A percentile compares a stretch with the other conserved stretches of the same genome.
Evolutionary conservation across 495 filamentous ascomycete genomes (phyloP).

Genomic region (Cenococcum geophilum): DNA sequence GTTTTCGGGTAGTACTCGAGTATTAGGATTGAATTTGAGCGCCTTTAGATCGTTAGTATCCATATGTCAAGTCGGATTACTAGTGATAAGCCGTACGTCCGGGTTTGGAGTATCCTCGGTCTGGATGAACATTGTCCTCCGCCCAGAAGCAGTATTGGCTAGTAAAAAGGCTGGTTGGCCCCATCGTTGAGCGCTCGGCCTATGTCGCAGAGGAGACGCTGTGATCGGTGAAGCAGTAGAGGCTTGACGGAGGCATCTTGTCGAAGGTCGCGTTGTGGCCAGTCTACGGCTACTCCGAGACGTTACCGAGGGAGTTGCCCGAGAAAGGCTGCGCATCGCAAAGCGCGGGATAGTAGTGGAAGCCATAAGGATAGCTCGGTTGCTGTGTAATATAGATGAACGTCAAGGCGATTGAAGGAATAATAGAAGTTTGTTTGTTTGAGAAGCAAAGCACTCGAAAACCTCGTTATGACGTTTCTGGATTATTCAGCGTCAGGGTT

Average conservation of each 20-base stretch:
- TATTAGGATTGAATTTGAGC: conserved; percentile 91
- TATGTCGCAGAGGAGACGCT: conserved; percentile 16
- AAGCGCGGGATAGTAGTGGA: conserved; percentile 13
- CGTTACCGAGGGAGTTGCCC: conserved; percentile 3
- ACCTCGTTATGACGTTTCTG: conserved; percentile 7
- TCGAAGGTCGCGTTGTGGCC: conserved; percentile 14
- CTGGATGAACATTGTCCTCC: conserved; percentile 91
- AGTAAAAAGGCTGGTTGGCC: neutral
- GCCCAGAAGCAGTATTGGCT: conserved; percentile 7
- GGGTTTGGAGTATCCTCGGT: conserved; percentile 89
- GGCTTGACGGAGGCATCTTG: conserved; percentile 25
- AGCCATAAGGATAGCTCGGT: conserved; percentile 3
- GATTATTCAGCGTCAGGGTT: neutral
- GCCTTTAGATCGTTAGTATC: conserved; percentile 41
- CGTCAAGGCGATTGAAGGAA: neutral
- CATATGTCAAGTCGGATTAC: neutral
- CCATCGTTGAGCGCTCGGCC: conserved; percentile 18
- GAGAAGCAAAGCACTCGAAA: neutral
- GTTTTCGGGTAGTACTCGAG: conserved; percentile 66
- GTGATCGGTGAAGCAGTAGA: conserved; percentile 15
- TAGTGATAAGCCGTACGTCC: conserved; percentile 52
- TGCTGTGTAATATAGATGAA: neutral
- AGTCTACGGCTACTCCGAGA: conserved; percentile 6
- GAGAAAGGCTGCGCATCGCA: conserved; percentile 13
- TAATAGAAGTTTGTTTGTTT: neutral